Percentiles rank a stretch among this genome's conserved stretches.
These are phyloP conservation scores for Aspergillus nidulans DNA, from an alignment of 495 filamentous ascomycete species.

Conservation along the genomic window DNA sequence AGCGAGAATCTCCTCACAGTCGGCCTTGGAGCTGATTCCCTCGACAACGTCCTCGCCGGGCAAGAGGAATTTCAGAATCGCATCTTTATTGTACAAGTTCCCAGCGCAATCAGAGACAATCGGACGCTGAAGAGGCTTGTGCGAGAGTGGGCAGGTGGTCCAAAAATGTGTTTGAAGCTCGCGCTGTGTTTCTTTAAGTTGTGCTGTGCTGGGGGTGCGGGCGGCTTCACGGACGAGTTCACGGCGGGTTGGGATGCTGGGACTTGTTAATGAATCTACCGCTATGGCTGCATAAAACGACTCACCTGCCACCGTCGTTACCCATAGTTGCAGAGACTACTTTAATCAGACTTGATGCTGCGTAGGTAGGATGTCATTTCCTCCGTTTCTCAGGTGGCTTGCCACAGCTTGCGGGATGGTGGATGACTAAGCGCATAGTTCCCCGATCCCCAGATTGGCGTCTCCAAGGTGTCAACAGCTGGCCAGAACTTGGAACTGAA, in stretches of 20 bases:
- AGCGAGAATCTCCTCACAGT: constrained; percentile 63
- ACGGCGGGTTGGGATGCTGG: constrained; percentile 83
- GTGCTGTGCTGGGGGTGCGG: constrained; percentile 72
- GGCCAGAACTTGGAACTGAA: constrained; percentile 29
- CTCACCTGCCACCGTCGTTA: constrained; percentile 83
- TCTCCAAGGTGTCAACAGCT: constrained; percentile 29
- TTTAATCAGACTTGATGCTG: neutral
- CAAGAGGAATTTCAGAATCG: constrained; percentile 76
- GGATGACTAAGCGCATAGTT: constrained; percentile 20
- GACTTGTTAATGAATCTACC: neutral
- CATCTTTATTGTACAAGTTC: constrained; percentile 92
- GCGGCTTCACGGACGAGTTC: constrained; percentile 92
- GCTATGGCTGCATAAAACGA: neutral
- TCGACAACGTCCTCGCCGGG: constrained; percentile 53
- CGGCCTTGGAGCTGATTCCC: constrained; percentile 47
- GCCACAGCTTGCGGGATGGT: constrained; percentile 7
- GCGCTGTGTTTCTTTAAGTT: constrained; percentile 81
- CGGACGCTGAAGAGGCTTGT: constrained; percentile 63
- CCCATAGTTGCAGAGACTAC: constrained; percentile 61
- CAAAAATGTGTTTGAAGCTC: constrained; percentile 82
- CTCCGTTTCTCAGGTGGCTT: neutral
- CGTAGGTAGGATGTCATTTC: neutral
- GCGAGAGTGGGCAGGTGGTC: constrained; percentile 81
- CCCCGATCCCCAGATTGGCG: constrained; percentile 12
- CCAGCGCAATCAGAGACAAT: constrained; percentile 83